These are phyloP conservation scores for Earliella scabrosa DNA, from an alignment of 1,284 basidiomycete genomes.

Conservation along the genomic window DNA sequence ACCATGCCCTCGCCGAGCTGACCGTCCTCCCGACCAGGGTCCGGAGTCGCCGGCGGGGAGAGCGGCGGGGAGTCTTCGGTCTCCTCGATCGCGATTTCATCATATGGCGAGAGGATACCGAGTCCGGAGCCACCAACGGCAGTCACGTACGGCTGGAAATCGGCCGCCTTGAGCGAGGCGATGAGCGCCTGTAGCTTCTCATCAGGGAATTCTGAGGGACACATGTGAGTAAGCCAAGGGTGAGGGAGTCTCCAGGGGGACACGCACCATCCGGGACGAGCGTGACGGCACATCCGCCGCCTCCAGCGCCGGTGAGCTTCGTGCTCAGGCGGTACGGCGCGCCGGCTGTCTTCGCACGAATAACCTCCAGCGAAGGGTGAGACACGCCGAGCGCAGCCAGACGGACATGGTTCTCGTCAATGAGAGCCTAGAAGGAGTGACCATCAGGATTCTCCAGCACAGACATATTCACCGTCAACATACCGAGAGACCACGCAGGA, in stretches of 20 bases:
- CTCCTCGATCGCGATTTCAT: conserved; percentile 27
- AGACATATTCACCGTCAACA: neutral
- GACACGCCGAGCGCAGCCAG: conserved; percentile 92
- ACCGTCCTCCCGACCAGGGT: conserved; percentile 8
- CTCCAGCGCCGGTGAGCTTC: conserved; percentile 99
- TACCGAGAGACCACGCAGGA: conserved; percentile 67
- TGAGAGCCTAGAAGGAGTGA: conserved; percentile 59
- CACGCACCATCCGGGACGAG: conserved; percentile 86
- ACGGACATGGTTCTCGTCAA: conserved; percentile 89
- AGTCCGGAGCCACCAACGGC: conserved; percentile 93
- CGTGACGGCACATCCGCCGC: conserved; percentile 97
- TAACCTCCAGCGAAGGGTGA: conserved; percentile 86
- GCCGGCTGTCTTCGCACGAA: conserved; percentile 71
- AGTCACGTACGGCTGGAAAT: conserved; percentile 89
- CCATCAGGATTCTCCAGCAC: conserved; percentile 9
- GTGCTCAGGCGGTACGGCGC: conserved; percentile 79
- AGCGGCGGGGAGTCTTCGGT: conserved; percentile 36
- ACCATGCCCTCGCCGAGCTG: neutral
- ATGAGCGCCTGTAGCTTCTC: conserved; percentile 62
- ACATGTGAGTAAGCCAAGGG: conserved; percentile 6
- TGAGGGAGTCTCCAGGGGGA: neutral
- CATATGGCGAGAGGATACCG: conserved; percentile 80
- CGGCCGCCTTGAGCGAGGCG: conserved; percentile 59
- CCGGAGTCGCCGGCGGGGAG: conserved; percentile 55
- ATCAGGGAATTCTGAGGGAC: conserved; percentile 62